Conservation (phyloP, 345 rosid genomes). For the Sapria himalayana region DNA sequence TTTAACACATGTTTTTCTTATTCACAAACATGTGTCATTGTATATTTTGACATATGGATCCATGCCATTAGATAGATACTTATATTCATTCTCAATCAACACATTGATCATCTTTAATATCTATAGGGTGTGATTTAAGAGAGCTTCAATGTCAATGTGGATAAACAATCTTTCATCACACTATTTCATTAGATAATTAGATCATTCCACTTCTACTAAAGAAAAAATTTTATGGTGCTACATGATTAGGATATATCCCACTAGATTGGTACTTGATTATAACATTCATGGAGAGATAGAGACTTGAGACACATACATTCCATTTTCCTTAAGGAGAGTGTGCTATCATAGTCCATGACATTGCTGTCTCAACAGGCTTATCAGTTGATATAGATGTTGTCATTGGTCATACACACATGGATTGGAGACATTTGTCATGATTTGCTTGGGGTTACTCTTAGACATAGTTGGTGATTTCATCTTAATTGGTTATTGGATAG, state of each 20-base stretch:
- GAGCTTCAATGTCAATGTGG: too few relatives aligned
- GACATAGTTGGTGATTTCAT: neutral
- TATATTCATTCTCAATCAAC: too few relatives aligned
- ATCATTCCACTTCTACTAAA: neutral
- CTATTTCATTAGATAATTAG: too few relatives aligned
- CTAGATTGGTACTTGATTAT: slow-evolving; percentile 5
- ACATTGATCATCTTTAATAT: too few relatives aligned
- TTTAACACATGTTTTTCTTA: too few relatives aligned
- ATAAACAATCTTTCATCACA: too few relatives aligned
- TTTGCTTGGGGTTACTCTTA: slow-evolving; percentile 1
- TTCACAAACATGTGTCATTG: too few relatives aligned
- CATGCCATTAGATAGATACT: too few relatives aligned
- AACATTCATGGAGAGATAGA: slow-evolving; percentile 7
- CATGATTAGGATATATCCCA: neutral
- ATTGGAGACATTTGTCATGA: neutral
- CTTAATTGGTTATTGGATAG: slow-evolving; percentile 2
- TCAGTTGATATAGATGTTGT: neutral
- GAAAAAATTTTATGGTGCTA: slow-evolving; percentile 2
- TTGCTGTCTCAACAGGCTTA: slow-evolving; percentile 1
- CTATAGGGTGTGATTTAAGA: too few relatives aligned
- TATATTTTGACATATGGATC: too few relatives aligned
- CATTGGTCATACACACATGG: neutral
- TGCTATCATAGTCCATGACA: slow-evolving; percentile 4
- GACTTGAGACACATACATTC: slow-evolving; percentile 6
- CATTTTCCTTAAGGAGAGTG: slow-evolving; percentile 5